These are phyloP conservation scores for Rhodofomes roseus DNA, from an alignment of 1,284 basidiomycete species.

Conservation along the genomic window DNA sequence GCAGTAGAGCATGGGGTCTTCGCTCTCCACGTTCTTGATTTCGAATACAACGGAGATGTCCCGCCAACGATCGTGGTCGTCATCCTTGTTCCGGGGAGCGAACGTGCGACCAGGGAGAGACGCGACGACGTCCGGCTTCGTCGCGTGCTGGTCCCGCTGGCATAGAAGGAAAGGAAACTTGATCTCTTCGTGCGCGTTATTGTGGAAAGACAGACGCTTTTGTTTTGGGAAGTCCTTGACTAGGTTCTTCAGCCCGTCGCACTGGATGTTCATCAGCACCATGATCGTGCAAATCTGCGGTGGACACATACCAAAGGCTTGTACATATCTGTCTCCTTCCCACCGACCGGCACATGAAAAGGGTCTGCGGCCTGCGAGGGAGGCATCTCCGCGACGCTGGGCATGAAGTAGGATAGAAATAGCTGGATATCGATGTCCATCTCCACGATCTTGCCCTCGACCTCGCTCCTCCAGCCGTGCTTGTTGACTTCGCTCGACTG, in stretches of 20 bases:
- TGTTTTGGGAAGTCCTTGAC: constrained; percentile 34
- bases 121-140: neutral
- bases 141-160: neutral
- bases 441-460: neutral
- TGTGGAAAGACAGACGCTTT: constrained; percentile 29
- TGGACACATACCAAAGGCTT: neutral
- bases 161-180: neutral
- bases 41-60: constrained; percentile 2
- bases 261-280: too few relatives aligned
- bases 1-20: neutral
- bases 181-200: neutral
- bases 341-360: neutral
- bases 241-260: neutral
- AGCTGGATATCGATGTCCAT: too few relatives aligned
- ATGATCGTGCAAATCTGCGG: too few relatives aligned
- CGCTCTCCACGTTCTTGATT: neutral
- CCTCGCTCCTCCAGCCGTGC: neutral
- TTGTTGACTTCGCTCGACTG: too few relatives aligned
- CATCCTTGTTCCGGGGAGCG: too few relatives aligned
- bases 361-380: too few relatives aligned
- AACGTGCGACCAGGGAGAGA: constrained; percentile 1
- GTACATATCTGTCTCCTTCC: neutral
- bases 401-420: too few relatives aligned
- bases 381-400: too few relatives aligned
- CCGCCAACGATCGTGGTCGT: neutral